A percentile compares a stretch with the other conserved stretches of the same genome.
These are phyloP conservation scores for Oleoguttula mirabilis DNA, from an alignment of 495 filamentous ascomycete species.

Conservation along the genomic window DNA sequence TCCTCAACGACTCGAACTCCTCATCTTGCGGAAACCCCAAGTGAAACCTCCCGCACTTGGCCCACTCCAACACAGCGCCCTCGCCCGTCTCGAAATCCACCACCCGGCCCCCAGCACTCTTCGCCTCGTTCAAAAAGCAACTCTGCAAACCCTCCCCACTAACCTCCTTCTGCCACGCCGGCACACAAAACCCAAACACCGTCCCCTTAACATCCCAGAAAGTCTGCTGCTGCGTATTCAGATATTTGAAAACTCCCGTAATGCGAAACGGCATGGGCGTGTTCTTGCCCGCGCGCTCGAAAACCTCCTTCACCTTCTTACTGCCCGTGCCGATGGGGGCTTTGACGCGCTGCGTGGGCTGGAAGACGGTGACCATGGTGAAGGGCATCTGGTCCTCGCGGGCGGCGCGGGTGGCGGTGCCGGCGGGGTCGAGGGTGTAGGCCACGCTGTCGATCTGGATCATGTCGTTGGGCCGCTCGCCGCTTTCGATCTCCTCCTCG, in stretches of 20 bases:
- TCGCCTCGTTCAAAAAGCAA: conserved; percentile 16
- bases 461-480: conserved; percentile 9
- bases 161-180: conserved; percentile 19
- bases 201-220: conserved; percentile 18
- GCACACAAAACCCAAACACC: conserved; percentile 20
- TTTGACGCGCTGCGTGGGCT: conserved; percentile 9
- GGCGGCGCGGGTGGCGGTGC: conserved; percentile 12
- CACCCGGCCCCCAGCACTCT: conserved; percentile 17
- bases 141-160: conserved; percentile 19
- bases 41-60: conserved; percentile 20
- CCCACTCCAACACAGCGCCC: conserved; percentile 17
- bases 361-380: conserved; percentile 20
- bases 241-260: conserved; percentile 13
- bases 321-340: conserved; percentile 5
- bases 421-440: conserved; percentile 13
- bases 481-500: conserved; percentile 7
- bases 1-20: conserved; percentile 7
- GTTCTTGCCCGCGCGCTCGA: conserved; percentile 16
- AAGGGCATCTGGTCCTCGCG: conserved; percentile 16
- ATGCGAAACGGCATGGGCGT: conserved; percentile 19
- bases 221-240: conserved; percentile 13
- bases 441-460: conserved; percentile 17
- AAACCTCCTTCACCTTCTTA: conserved; percentile 12
- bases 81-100: conserved; percentile 19
- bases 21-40: conserved; percentile 21